Base-by-base conservation (phyloP, 805 yeast genomes). In the Wickerhamomyces chambardii region DNA sequence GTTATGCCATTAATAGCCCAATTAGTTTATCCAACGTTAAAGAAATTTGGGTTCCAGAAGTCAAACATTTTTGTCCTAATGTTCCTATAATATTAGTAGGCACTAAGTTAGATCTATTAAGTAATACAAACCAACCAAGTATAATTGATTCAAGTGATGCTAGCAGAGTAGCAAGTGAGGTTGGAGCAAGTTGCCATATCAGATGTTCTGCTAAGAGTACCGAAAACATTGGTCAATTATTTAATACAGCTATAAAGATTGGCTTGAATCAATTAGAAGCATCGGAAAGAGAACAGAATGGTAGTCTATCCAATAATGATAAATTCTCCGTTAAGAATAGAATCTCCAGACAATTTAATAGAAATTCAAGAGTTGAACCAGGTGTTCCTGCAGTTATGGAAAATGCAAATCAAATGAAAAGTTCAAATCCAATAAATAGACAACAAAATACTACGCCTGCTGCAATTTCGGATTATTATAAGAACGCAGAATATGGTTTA, bases 11-110 rank as follows among this genome's bases (percentile, higher is more conserved):
- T 21, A 80, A 78, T 46, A 70, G 69, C 37, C 59, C 65, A 15
- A 70, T 70, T 24, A 75, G 89, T 17, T 63, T 89, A 37, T 76
- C 73, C 34, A 86, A 83, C 50, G 82, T 84, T 11, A 69, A 68
- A 40, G 94, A 85, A 43, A 73, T 71, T 40, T 89, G 97, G 97
- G 73, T 73, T 29, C 95, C 95, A 1, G 97, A 89, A 53, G 82
- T 84, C 2, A 62, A 67, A 39, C 87, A 83, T 50, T 85, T 81
- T 53, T 85, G 95, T 52, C 87, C 89, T 3, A 81, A 75, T 2
- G 69, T 78, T 3, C 95, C 95, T 2, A 70, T 80, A 15, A 55
- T 86, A 19, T 59, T 90, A 26, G 86, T 85, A n/a, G 96, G 95
- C 1, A 69, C 90, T 25, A 86, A 89, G 50, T 58, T 76, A 4